Conservation (phyloP, 148 eudicot genomes). For the Hydrangea macrophylla region DNA sequence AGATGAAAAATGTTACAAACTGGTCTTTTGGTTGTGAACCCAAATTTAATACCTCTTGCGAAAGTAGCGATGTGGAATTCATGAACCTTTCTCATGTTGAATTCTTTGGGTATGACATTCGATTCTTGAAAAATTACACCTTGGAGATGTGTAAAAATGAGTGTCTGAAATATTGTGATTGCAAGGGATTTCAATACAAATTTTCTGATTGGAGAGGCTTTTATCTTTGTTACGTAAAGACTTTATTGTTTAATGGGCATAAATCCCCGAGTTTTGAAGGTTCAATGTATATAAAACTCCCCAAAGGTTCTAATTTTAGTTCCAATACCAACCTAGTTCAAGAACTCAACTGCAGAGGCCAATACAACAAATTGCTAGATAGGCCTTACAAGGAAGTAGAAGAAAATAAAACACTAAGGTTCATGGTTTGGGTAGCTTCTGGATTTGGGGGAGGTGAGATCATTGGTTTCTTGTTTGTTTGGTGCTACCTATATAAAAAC, state of each 20-base stretch:
- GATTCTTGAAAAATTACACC: not conserved
- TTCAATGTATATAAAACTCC: slow-evolving; percentile 1
- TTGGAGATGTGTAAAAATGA: slow-evolving; percentile 3
- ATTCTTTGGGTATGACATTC: slow-evolving; percentile 12
- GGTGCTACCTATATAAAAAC: not conserved
- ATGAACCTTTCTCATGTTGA: slow-evolving; percentile 8
- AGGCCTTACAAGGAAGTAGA: not conserved
- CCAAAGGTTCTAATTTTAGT: too few species aligned
- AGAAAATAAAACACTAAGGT: not conserved
- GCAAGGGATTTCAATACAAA: slow-evolving; percentile 21
- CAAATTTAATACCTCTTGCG: slow-evolving; percentile 4
- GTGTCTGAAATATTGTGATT: slow-evolving; percentile 5
- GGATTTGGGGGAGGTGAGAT: not conserved
- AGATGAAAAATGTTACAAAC: slow-evolving; percentile 7
- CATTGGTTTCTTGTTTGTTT: not conserved
- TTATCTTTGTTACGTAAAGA: slow-evolving; percentile 13
- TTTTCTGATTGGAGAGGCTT: too few species aligned
- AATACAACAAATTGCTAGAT: not conserved
- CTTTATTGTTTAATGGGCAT: slow-evolving; percentile 11
- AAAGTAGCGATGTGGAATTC: slow-evolving; percentile 5
- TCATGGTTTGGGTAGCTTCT: not conserved
- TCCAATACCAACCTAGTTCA: too few species aligned
- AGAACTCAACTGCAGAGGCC: not conserved
- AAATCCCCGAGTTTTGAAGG: not conserved
- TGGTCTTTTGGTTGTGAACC: slow-evolving; percentile 19